A percentile compares a stretch with the other conserved stretches of the same genome.
These are phyloP conservation scores for Xylaria hypoxylon DNA, from an alignment of 2,329 filamentous ascomycete genomes.

Conservation along the genomic window DNA sequence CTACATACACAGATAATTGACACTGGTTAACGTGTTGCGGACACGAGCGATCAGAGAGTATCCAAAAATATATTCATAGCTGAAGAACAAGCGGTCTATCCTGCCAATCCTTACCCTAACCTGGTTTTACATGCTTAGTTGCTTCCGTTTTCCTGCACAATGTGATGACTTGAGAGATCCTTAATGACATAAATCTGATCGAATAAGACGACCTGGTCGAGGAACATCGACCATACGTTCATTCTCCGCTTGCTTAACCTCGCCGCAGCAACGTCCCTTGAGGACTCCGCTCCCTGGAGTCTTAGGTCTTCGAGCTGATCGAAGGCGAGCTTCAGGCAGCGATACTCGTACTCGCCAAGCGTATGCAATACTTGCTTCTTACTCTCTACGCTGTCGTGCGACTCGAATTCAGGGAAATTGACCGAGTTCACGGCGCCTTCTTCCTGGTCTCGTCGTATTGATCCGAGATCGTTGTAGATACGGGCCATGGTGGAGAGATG, in stretches of 20 bases:
- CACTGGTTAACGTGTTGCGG: neutral
- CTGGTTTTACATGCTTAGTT: slow-evolving; percentile 25
- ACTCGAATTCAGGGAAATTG: slow-evolving; percentile 50
- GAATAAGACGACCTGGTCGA: slow-evolving; percentile 52
- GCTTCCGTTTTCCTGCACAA: slow-evolving; percentile 29
- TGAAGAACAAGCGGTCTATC: slow-evolving; percentile 15
- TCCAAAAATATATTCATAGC: slow-evolving; percentile 2
- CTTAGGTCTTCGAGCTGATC: slow-evolving; percentile 33
- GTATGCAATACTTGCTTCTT: slow-evolving; percentile 31
- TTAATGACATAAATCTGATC: slow-evolving; percentile 53
- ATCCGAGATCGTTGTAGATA: slow-evolving; percentile 54
- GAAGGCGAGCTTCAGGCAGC: slow-evolving; percentile 38
- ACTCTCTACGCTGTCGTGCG: slow-evolving; percentile 18
- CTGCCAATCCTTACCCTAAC: slow-evolving; percentile 3
- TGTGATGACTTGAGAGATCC: slow-evolving; percentile 44
- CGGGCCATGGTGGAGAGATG: slow-evolving; percentile 48
- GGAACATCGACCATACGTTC: slow-evolving; percentile 45
- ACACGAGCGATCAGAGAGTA: neutral
- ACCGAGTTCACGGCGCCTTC: slow-evolving; percentile 52
- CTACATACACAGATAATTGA: neutral
- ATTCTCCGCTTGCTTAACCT: slow-evolving; percentile 33
- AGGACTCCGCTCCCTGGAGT: slow-evolving; percentile 9
- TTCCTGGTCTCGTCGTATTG: slow-evolving; percentile 44
- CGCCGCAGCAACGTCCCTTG: slow-evolving; percentile 28
- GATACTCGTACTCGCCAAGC: slow-evolving; percentile 50